phyloP scores from a whole-genome alignment of 352 stramenopile genomes.

The Peronospora farinosa region DNA sequence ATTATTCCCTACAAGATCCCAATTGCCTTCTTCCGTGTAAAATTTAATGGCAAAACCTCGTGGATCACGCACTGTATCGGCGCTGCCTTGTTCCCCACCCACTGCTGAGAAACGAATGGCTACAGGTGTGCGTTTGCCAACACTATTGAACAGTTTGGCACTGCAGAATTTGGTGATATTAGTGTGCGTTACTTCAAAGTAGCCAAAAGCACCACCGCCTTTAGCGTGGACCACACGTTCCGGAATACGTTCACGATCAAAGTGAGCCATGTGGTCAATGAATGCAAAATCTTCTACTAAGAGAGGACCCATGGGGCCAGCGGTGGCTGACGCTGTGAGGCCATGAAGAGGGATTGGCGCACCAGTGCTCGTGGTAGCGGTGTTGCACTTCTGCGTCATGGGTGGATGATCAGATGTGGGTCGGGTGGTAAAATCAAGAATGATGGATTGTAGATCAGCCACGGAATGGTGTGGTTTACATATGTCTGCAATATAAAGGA shows the following conservation, averaged over 20 bases:
- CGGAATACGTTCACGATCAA: constrained; percentile 89
- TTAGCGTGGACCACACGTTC: constrained; percentile 91
- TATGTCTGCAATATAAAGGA: too few species aligned
- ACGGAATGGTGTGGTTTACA: too few species aligned
- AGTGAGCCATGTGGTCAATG: constrained; percentile 87
- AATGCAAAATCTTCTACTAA: constrained; percentile 83
- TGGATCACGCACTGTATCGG: constrained; percentile 84
- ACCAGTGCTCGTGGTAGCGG: constrained; percentile 50
- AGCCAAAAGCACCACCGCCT: constrained; percentile 84
- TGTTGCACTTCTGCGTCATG: constrained; percentile 25
- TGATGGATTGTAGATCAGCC: neutral
- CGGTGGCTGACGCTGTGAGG: constrained; percentile 67
- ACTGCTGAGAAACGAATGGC: constrained; percentile 84
- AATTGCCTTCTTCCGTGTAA: constrained; percentile 92
- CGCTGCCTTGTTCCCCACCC: constrained; percentile 63
- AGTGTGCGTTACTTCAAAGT: constrained; percentile 84
- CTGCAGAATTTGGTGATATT: constrained; percentile 52
- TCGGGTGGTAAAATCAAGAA: constrained; percentile 20
- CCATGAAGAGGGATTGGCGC: constrained; percentile 54
- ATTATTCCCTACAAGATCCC: constrained; percentile 91
- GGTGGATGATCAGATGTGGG: neutral
- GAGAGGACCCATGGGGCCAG: constrained; percentile 50
- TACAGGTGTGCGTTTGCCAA: constrained; percentile 84
- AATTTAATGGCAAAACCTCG: constrained; percentile 91
- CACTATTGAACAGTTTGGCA: constrained; percentile 68